Evolutionary conservation across 805 yeast genomes (phyloP).

Genomic region (Candida silvicultrix): DNA sequence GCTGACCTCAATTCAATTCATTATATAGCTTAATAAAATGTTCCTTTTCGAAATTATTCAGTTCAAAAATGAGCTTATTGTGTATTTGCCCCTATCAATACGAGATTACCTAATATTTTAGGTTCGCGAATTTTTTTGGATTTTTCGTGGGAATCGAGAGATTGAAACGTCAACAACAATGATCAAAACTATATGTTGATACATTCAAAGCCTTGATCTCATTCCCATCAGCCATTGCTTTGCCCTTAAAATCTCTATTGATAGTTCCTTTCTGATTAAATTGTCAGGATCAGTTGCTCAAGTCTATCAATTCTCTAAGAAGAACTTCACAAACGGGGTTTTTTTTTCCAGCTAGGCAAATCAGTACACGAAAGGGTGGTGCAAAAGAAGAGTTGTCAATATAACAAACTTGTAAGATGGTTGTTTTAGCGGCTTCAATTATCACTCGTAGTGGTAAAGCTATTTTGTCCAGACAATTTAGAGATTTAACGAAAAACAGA

Average conservation of each 20-base stretch:
- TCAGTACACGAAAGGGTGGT: no score
- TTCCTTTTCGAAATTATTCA: no score
- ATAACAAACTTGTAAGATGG: slow-evolving; percentile 33
- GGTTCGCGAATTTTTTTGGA: slow-evolving; percentile 3
- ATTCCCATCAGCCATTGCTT: background rate
- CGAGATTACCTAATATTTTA: no score
- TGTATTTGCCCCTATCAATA: no score
- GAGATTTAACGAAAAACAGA: slow-evolving; percentile 76
- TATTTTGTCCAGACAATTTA: slow-evolving; percentile 85
- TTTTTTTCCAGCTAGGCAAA: no score
- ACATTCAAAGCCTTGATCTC: background rate
- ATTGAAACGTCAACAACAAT: slow-evolving; percentile 16
- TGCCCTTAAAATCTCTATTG: background rate
- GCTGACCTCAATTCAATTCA: no score
- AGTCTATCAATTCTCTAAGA: no score
- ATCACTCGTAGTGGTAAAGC: slow-evolving; percentile 93
- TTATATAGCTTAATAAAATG: background rate
- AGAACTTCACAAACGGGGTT: no score
- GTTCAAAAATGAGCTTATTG: background rate
- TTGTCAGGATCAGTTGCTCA: background rate
- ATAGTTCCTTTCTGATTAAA: background rate
- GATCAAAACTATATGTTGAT: background rate
- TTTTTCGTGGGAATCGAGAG: slow-evolving; percentile 3
- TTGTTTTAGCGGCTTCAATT: slow-evolving; percentile 87
- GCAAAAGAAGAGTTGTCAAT: no score